phyloP scores from a whole-genome alignment of 2,329 filamentous ascomycete genomes.

The Fusarium sp. region DNA sequence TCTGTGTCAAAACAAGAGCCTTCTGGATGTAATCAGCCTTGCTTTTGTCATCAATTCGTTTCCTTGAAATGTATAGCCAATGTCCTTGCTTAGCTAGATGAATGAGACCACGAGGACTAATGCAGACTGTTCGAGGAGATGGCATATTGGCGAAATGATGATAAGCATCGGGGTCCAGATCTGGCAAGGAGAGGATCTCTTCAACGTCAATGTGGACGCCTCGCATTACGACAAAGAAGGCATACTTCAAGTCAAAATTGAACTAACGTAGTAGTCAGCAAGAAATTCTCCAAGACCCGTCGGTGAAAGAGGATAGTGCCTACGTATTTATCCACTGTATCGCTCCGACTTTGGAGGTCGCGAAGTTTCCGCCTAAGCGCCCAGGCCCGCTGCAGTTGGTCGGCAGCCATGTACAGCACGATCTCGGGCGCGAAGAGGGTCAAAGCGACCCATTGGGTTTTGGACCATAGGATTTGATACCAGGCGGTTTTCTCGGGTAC shows the following conservation, averaged over 20 bases:
- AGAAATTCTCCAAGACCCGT: background rate
- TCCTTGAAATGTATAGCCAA: background rate
- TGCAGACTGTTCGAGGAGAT: background rate
- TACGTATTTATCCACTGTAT: background rate
- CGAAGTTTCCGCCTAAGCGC: conserved; percentile 10
- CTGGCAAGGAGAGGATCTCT: conserved; percentile 2
- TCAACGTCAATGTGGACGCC: conserved; percentile 38
- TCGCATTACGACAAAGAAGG: conserved; percentile 49
- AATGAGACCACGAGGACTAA: background rate
- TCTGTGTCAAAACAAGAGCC: background rate
- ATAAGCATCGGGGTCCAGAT: background rate
- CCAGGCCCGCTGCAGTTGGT: conserved; percentile 21
- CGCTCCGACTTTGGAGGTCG: background rate
- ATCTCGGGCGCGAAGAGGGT: conserved; percentile 50
- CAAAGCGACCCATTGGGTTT: conserved; percentile 47
- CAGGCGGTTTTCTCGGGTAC: conserved; percentile 39
- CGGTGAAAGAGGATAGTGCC: background rate
- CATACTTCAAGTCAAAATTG: conserved; percentile 35
- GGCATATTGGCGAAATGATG: background rate
- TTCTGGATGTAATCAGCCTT: conserved; percentile 1
- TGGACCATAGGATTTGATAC: conserved; percentile 25
- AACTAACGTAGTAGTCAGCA: background rate
- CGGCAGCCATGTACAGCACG: conserved; percentile 43
- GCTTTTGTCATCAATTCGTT: conserved; percentile 2
- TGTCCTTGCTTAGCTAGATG: background rate